Base-by-base conservation (phyloP, 2,329 filamentous ascomycete genomes). In the Verticillium nubilum region DNA sequence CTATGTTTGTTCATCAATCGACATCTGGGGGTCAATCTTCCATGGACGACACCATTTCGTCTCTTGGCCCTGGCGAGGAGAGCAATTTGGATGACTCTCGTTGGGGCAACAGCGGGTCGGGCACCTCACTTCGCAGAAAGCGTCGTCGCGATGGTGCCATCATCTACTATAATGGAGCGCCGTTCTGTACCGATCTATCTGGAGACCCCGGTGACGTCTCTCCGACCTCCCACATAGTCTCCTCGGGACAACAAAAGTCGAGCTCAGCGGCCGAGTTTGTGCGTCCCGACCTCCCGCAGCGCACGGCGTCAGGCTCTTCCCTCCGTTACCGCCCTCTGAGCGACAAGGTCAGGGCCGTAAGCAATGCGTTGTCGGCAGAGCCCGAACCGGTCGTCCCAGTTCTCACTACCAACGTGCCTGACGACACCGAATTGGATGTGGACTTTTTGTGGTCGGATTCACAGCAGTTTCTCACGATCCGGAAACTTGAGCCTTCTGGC, bases 101-200 rank as follows among this genome's bases (percentile, higher is more conserved):
- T 55, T 80, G 76, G 75, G 76, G 71, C 15, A 71, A 74, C 33
- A 80, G 78, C 62, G 77, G 76, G 67, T 84, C 76, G 63, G 83
- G 69, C 64, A 78, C 69, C 54, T 80, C 73, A 59, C 79, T 68
- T 67, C 78, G 74, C 63, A 80, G 75, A 64, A 84, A 82, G 70
- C 81, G 82, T 27, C 81, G 78, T 0, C 80, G 86, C 13, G 86
- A 90, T 60, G 91, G 91, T 9, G 86, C 89, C 1, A 89, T 96
- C 64, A 92, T 94, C 19, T 96, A 93, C 68, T 96, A 94, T 70
- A 91, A 83, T 61, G 90, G 89, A 27, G 88, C 89, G 1, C 85
- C 84, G 0, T 96, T 95, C 70, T 95, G 87, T 70, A 92, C 87
- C 1, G 92, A 96, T 70, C 74, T 95, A 3, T 90, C 87, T 17